Percentiles rank a stretch among this genome's conserved stretches.
Conservation (phyloP, 257 asterid species). For the Buddleja alternifolia region DNA sequence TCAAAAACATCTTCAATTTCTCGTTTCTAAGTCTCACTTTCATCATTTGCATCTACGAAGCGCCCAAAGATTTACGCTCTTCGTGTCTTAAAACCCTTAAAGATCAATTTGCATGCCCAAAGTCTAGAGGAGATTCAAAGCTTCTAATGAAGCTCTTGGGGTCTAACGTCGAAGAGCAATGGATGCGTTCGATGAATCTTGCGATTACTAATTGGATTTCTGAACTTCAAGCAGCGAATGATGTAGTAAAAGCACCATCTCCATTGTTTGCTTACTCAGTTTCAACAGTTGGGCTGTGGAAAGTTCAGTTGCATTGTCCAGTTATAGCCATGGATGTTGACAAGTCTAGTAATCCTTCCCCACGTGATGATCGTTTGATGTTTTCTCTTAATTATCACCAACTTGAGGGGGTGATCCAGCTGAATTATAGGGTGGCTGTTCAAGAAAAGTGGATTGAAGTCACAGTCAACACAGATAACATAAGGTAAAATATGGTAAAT, state of each 20-base stretch:
- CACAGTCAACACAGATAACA: slow-evolving; percentile 66
- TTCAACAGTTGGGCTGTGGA: slow-evolving; percentile 71
- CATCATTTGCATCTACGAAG: slow-evolving; percentile 77
- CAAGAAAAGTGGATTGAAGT: slow-evolving; percentile 73
- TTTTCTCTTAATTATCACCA: slow-evolving; percentile 79
- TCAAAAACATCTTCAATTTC: slow-evolving; percentile 60
- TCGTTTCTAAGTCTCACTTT: slow-evolving; percentile 61
- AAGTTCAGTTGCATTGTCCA: slow-evolving; percentile 82
- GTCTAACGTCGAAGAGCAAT: slow-evolving; percentile 64
- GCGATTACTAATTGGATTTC: slow-evolving; percentile 77
- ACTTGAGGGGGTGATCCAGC: slow-evolving; percentile 82
- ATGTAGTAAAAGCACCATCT: slow-evolving; percentile 44
- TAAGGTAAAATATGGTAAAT: too few relatives aligned
- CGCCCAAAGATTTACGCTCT: slow-evolving; percentile 59
- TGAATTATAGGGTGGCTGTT: slow-evolving; percentile 52
- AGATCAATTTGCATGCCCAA: slow-evolving; percentile 52
- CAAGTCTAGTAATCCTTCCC: slow-evolving; percentile 37
- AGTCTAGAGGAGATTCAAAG: slow-evolving; percentile 50
- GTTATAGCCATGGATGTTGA: slow-evolving; percentile 71
- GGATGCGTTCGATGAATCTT: slow-evolving; percentile 80
- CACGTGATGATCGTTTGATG: slow-evolving; percentile 62
- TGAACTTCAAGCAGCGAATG: slow-evolving; percentile 39
- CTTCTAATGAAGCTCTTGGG: slow-evolving; percentile 63
- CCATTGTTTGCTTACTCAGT: slow-evolving; percentile 64
- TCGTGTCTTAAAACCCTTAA: slow-evolving; percentile 51